phyloP scores from a whole-genome alignment of 495 filamentous ascomycete genomes.

The Aspergillus cavernicola region DNA sequence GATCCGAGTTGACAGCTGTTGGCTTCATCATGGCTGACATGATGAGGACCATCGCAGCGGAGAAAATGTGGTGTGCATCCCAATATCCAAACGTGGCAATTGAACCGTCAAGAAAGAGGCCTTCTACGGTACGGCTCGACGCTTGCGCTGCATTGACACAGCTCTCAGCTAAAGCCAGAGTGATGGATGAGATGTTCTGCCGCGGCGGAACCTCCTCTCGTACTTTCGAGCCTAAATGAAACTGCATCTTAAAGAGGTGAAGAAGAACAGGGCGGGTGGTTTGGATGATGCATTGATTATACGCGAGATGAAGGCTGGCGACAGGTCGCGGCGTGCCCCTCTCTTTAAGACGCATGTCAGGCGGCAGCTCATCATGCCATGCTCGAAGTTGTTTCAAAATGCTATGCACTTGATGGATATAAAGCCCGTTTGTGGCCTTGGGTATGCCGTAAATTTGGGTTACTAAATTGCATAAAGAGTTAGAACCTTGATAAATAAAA shows the following conservation, averaged over 20 bases:
- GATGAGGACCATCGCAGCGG: slow-evolving; percentile 25
- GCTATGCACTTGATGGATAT: slow-evolving; percentile 26
- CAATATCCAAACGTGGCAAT: slow-evolving; percentile 28
- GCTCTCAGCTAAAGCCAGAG: slow-evolving; percentile 24
- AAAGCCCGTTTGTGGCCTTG: slow-evolving; percentile 13
- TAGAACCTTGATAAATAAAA: neutral
- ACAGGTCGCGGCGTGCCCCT: slow-evolving; percentile 16
- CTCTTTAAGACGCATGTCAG: slow-evolving; percentile 12
- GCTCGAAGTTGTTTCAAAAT: slow-evolving; percentile 20
- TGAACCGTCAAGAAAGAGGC: slow-evolving; percentile 20
- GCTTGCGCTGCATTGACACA: slow-evolving; percentile 24
- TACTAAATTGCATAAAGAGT: slow-evolving; percentile 6
- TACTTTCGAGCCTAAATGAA: slow-evolving; percentile 8
- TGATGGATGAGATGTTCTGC: slow-evolving; percentile 13
- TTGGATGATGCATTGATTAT: slow-evolving; percentile 28
- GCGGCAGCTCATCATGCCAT: slow-evolving; percentile 23
- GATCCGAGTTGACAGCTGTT: slow-evolving; percentile 16
- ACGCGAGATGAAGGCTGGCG: slow-evolving; percentile 23
- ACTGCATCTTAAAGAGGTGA: slow-evolving; percentile 25
- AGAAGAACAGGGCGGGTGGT: slow-evolving; percentile 25
- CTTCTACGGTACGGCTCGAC: slow-evolving; percentile 22
- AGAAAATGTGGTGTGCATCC: slow-evolving; percentile 29
- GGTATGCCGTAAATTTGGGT: slow-evolving; percentile 25
- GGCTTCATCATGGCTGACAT: slow-evolving; percentile 27
- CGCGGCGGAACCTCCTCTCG: slow-evolving; percentile 1